A percentile compares a stretch with the other conserved stretches of the same genome.
phyloP scores from a whole-genome alignment of 169 alveolate genomes.

The Cryptosporidium andersoni region DNA sequence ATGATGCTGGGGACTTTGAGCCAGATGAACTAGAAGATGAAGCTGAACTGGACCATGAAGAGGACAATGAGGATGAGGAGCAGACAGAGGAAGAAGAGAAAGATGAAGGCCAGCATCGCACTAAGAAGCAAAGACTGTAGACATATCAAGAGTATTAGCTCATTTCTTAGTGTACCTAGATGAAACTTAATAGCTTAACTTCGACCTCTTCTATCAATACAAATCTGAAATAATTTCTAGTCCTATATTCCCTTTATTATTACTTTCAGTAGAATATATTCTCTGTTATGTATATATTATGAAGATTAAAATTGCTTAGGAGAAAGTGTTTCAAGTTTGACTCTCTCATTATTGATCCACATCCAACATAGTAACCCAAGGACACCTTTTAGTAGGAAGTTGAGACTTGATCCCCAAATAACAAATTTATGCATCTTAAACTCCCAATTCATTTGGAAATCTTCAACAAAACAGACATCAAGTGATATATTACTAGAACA shows the following conservation, averaged over 20 bases:
- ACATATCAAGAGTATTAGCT: no score
- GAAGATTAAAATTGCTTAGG: slow-evolving; percentile 17
- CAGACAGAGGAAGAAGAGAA: slow-evolving; percentile 42
- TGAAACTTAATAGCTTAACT: no score
- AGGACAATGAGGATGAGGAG: slow-evolving; percentile 71
- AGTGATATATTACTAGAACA: slow-evolving; percentile 55
- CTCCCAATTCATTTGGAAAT: slow-evolving; percentile 71
- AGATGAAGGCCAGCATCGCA: not conserved
- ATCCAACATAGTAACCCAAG: slow-evolving; percentile 62
- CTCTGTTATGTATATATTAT: not conserved
- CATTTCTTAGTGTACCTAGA: no score
- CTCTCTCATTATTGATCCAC: slow-evolving; percentile 67
- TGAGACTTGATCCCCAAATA: slow-evolving; percentile 58
- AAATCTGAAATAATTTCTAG: no score
- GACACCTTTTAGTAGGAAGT: slow-evolving; percentile 34
- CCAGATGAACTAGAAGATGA: slow-evolving; percentile 76
- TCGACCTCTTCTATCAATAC: no score
- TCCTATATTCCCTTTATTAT: no score
- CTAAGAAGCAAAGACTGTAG: not conserved
- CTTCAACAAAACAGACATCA: slow-evolving; percentile 67
- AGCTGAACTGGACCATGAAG: slow-evolving; percentile 81
- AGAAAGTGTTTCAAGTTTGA: slow-evolving; percentile 59
- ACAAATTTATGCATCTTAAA: slow-evolving; percentile 26
- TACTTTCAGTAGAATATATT: not conserved
- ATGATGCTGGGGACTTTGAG: slow-evolving; percentile 83